Conservation (phyloP, 2,329 filamentous ascomycete genomes). For the Calonectria pteridis region DNA sequence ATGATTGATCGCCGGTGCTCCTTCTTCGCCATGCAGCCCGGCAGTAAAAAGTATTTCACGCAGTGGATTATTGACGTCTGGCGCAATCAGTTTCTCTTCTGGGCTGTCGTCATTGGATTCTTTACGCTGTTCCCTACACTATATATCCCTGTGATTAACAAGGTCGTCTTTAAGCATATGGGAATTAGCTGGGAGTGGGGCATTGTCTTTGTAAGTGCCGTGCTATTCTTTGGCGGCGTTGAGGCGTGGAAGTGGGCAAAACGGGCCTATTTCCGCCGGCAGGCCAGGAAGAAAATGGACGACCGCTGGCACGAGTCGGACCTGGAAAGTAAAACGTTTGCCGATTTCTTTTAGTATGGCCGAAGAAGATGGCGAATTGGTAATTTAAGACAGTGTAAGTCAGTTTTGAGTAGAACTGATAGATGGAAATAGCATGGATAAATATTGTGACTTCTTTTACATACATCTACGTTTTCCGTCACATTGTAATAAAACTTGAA, state of each 20-base stretch:
- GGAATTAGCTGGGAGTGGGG: constrained; percentile 73
- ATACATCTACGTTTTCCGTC: no score
- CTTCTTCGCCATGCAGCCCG: constrained; percentile 80
- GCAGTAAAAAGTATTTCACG: constrained; percentile 69
- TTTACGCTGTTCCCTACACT: constrained; percentile 61
- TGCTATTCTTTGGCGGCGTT: constrained; percentile 69
- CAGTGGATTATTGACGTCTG: constrained; percentile 77
- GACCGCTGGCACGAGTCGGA: constrained; percentile 31
- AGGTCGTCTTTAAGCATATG: constrained; percentile 68
- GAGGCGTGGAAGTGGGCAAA: constrained; percentile 71
- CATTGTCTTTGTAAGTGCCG: constrained; percentile 66
- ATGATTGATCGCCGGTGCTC: constrained; percentile 77
- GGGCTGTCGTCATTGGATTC: constrained; percentile 63
- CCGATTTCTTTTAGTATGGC: neutral
- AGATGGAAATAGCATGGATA: no score
- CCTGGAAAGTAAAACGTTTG: neutral
- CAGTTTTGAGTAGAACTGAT: no score
- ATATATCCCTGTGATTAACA: constrained; percentile 71
- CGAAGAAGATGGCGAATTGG: neutral
- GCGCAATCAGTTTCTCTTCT: constrained; percentile 78
- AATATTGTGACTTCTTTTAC: no score
- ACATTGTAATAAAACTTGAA: no score
- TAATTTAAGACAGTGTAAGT: neutral
- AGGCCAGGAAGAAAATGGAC: constrained; percentile 36
- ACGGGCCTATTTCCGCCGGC: constrained; percentile 56